Percentiles rank a stretch among this genome's conserved stretches.
phyloP scores from a whole-genome alignment of 495 filamentous ascomycete species.

The Rostrohypoxylon terebratum region DNA sequence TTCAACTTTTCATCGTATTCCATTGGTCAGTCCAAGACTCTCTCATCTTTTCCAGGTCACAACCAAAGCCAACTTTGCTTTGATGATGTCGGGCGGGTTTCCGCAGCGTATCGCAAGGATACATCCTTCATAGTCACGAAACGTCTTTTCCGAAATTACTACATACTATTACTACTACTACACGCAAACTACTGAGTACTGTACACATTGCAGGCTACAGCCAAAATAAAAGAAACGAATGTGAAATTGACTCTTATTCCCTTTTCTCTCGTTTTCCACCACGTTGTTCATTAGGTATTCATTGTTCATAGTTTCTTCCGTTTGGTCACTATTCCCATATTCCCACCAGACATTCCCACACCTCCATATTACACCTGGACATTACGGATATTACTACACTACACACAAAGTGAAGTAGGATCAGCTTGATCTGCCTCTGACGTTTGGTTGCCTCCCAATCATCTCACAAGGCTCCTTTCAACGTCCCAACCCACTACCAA shows the following conservation, averaged over 20 bases:
- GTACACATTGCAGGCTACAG: neutral
- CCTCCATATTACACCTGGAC: no score
- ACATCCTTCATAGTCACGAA: constrained; percentile 33
- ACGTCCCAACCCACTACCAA: constrained; percentile 17
- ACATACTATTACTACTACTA: neutral
- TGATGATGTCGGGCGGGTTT: constrained; percentile 43
- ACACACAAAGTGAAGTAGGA: constrained; percentile 4
- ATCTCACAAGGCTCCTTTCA: constrained; percentile 14
- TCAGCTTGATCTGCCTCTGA: constrained; percentile 21
- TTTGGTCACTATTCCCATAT: constrained; percentile 4
- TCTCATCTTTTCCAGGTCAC: constrained; percentile 8
- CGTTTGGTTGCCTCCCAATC: constrained; percentile 38
- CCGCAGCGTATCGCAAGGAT: constrained; percentile 19
- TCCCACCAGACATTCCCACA: constrained; percentile 12
- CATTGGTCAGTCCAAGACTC: constrained; percentile 29
- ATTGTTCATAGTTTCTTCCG: neutral
- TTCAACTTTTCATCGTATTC: constrained; percentile 25
- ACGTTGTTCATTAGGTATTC: neutral
- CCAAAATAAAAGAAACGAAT: constrained; percentile 1
- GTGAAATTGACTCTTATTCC: neutral
- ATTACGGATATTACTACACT: constrained; percentile 13
- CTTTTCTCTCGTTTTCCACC: neutral
- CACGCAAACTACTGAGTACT: constrained; percentile 4
- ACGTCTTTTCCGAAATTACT: constrained; percentile 34
- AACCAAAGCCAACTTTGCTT: constrained; percentile 25